phyloP scores from a whole-genome alignment of 805 yeast species.

The Wickerhamiella alocasiicola region DNA sequence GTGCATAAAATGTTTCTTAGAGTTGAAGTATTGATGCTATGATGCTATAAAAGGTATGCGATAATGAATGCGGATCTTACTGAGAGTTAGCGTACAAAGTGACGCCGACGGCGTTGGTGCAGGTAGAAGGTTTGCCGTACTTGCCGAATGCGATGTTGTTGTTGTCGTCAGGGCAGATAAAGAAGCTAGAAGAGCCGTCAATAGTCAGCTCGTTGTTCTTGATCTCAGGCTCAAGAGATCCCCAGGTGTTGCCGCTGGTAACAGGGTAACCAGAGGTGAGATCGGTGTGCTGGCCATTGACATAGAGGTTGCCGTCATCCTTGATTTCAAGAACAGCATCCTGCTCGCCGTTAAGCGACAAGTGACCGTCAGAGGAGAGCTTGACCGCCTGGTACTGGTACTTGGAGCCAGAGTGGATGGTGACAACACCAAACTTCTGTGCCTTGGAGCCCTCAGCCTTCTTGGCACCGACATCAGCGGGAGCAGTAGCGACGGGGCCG shows the following conservation, averaged over 20 bases:
- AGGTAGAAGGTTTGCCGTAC: neutral
- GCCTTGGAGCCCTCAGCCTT: neutral
- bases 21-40: too few relatives aligned
- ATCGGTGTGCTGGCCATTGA: neutral
- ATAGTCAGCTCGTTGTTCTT: neutral
- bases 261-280: neutral
- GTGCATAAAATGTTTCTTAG: too few relatives aligned
- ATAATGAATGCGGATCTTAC: too few relatives aligned
- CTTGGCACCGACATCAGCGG: neutral
- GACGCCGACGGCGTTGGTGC: neutral
- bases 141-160: neutral
- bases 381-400: conserved; percentile 2
- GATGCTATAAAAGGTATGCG: too few relatives aligned
- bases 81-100: too few relatives aligned
- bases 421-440: conserved; percentile 1
- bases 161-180: conserved; percentile 2
- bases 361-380: neutral
- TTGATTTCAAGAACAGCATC: neutral
- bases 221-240: too few relatives aligned
- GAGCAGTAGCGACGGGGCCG: neutral
- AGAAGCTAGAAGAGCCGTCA: too few relatives aligned
- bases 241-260: neutral
- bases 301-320: neutral
- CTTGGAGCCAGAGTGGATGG: conserved; percentile 6
- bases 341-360: conserved; percentile 4